Base-by-base conservation (phyloP, 768 basidiomycete genomes). In the Trichaptum fuscoviolaceum region DNA sequence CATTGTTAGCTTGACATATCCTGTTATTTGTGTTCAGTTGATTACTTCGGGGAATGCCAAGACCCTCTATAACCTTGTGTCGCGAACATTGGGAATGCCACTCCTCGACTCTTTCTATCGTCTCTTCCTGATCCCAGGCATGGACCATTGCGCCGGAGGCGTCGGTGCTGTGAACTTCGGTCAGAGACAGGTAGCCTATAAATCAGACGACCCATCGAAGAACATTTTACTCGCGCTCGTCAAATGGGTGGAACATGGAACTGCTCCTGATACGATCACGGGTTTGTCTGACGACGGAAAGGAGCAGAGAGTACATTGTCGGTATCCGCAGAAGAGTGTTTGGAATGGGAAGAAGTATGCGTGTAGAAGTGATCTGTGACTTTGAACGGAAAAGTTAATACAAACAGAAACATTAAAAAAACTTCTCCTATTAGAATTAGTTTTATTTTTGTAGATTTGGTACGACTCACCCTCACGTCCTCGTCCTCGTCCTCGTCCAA, bases 91-190 rank as follows among this genome's bases (percentile, higher is more conserved):
- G 35, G 69, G 70, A 9, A 64, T 69, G 60, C 65, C 75, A 35
- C 69, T 20, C 27, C 64, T 75, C 35, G 72, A 77, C 65, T 71
- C 73, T 59, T 75, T 71, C 67, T 77, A 76, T 62, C 74, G 76
- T 15, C 69, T 77, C n/a, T 77, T 77, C 70, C 67, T 72, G 26
- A 72, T 74, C 18, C 75, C 75, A 1, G 76, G 76, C 9, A 77
- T 77, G 76, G 63, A 70, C 27, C 76, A 77, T 62, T 77, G 76
- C 70, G 69, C 59, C 36, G 73, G 67, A n/a, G 75, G 75, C 6
- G 67, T 65, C 12, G 73, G 72, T 0, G 74, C 75, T 17, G 74
- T 72, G 64, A 68, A 72, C 30, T 72, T 76, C 64, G 75, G 75
- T n/a, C 68, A 70, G 34, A 67, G 66, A 18, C 69, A 69, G 26